Evolutionary conservation across 495 filamentous ascomycete species (phyloP).

Genomic region (Aspergillus hancockii): DNA sequence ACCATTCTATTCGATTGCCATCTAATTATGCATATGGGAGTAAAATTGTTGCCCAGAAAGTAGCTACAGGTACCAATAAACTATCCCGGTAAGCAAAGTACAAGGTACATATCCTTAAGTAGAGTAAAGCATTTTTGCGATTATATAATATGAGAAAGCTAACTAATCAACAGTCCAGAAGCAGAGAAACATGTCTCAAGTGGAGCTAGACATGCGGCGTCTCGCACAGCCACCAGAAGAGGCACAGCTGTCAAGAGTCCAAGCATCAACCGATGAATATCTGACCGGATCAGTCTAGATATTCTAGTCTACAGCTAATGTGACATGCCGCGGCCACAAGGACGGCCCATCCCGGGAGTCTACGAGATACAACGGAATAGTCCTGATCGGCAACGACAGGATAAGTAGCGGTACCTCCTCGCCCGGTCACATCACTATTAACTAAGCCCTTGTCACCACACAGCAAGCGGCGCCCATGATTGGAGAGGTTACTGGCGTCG

Average conservation of each 20-base stretch:
- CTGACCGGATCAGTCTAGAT: neutral
- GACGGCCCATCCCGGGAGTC: neutral
- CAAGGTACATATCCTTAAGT: neutral
- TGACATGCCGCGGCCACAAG: neutral
- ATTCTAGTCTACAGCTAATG: neutral
- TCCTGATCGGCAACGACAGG: neutral
- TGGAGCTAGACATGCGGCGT: neutral
- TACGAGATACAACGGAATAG: slow-evolving; percentile 1
- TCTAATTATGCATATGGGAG: neutral
- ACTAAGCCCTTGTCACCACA: slow-evolving; percentile 5
- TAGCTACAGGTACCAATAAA: neutral
- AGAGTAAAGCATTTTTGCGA: neutral
- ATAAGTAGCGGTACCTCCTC: slow-evolving; percentile 10
- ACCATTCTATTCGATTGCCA: neutral
- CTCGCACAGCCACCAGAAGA: slow-evolving; percentile 1
- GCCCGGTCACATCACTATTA: neutral
- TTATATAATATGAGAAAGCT: slow-evolving; percentile 5
- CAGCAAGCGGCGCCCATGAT: neutral
- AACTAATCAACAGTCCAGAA: neutral
- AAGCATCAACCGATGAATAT: neutral
- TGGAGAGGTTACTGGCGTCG: slow-evolving; percentile 8
- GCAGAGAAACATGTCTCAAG: neutral
- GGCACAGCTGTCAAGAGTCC: neutral
- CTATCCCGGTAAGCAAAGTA: neutral
- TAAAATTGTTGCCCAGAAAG: neutral